Evolutionary conservation across 441 rosid genomes (phyloP), one percentile per base, ranked within the genome.

Genomic region (Mallotus repandus): DNA sequence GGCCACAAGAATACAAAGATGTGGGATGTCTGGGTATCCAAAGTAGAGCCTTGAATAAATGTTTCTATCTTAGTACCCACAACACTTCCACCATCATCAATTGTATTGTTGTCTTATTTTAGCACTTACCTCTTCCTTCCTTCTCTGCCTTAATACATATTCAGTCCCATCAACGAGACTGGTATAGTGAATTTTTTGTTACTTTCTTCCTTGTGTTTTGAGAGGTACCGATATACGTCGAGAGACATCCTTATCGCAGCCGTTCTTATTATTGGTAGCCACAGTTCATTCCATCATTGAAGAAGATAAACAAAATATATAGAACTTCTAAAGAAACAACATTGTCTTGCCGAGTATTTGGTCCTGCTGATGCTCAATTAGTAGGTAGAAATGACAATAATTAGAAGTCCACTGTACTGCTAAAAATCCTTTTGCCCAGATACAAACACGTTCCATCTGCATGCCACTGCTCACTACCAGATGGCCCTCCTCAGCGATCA

Each of bases 1-100:
- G 65, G 80, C 84, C 84, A 73, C 78, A 76, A 80, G 57, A 78
- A 66, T 77, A 83, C 82, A 81, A 81, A 76, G n/a, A 63, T 66
- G 74, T 69, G 74, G 79, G 67, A 77, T 73, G 67, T 74, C 62
- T 72, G 66, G 82, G 84, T 68, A 82, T 82, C 88, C 88, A 75
- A 82, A 68, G 88, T 54, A 21, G 50, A 45, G 45, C 50, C 59
- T 64, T 55, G 35, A 48, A 32, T 64, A 43, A 59, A 21, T 63
- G 38, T 62, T 58, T 22, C 66, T 19, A 43, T 64, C 48, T 68
- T 48, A 43, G 38, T 46, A 22, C 72, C 76, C 56, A 22, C 70
- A 55, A 59, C 45, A 50, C 38, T 9, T 50, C 35, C 41, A 49
- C 25, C 1, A 35, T 43, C 75, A 72, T 50, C 66, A 32, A 62